Base-by-base conservation (phyloP, 371 early-diverging fungal genomes). In the Smittium culicis region DNA sequence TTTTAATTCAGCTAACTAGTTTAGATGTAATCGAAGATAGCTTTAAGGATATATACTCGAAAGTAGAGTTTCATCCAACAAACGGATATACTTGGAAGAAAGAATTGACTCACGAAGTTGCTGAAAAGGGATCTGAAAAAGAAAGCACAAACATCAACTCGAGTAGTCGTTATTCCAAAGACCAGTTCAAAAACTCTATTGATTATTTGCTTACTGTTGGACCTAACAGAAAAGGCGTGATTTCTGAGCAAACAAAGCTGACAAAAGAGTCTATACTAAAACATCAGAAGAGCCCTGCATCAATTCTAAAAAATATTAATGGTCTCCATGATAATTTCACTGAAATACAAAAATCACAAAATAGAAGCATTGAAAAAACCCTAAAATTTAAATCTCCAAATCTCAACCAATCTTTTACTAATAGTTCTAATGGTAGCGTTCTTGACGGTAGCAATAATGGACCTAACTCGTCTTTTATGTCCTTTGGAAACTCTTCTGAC, bases 41-140 rank as follows among this genome's bases (percentile, higher is more conserved):
- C 0, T 89, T 89, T 69, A 84, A 86, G 60, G 80, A 82, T 61
- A 82, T 86, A 1, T 77, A 82, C 60, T 72, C 77, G 25, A 78
- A 83, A 74, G 83, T 84, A 60, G 84, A 84, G 28, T 90, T 88
- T 68, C 84, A 87, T 66, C 90, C 89, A 1, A 79, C 86, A 0
- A 81, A 80, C 20, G 89, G 89, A 17, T 90, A 90, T 63, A 79
- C 80, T n/a, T 90, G 90, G 89, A 83, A 86, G 63, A 71, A 78
- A 24, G 57, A 59, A 11, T 16, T n/a, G 5, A 5, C n/a, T 5
- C 11, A 16, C 5, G n/a, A 5, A 11, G 5, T n/a, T 35, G n/a
- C n/a, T 30, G 31, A 63, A 63, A 63, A 63, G 27, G n/a, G 3
- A 33, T 24, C 31, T 11, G 35, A 32, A n/a, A 31, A 17, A 25